Evolutionary conservation across 306 rosid species (phyloP).

Genomic region (Dryas alaskensis): DNA sequence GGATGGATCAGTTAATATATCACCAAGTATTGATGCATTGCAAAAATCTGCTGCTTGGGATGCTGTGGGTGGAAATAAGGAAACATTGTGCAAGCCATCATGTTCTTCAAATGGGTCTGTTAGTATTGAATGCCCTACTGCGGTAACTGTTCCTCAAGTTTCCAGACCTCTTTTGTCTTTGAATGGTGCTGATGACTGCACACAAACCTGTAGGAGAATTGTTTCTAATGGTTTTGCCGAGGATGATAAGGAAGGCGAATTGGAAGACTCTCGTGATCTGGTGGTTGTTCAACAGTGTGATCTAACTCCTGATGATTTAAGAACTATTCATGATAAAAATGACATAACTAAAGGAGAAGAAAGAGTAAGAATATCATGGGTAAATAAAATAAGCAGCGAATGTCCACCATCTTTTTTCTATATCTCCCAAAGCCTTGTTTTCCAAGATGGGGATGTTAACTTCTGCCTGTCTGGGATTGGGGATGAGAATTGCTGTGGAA

Average conservation of each 20-base stretch:
- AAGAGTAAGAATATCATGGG: slow-evolving; percentile 65
- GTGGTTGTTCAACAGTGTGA: slow-evolving; percentile 42
- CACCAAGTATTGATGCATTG: slow-evolving; percentile 40
- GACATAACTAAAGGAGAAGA: slow-evolving; percentile 91
- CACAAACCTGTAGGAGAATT: slow-evolving; percentile 27
- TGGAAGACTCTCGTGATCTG: slow-evolving; percentile 30
- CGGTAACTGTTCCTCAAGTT: slow-evolving; percentile 29
- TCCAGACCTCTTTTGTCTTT: slow-evolving; percentile 18
- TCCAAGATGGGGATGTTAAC: slow-evolving; percentile 55
- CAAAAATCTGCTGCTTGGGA: slow-evolving; percentile 36
- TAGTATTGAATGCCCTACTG: slow-evolving; percentile 27
- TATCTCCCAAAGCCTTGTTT: slow-evolving; percentile 52
- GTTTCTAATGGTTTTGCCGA: slow-evolving; percentile 31
- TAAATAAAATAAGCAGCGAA: slow-evolving; percentile 47
- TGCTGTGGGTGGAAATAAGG: slow-evolving; percentile 36
- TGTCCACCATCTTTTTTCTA: slow-evolving; percentile 61
- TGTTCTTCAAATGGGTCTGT: slow-evolving; percentile 39
- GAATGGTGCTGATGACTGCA: slow-evolving; percentile 31
- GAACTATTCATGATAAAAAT: slow-evolving; percentile 39
- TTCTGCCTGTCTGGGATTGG: slow-evolving; percentile 62
- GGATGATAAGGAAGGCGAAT: slow-evolving; percentile 31
- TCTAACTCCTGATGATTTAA: slow-evolving; percentile 38
- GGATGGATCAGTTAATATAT: slow-evolving; percentile 48
- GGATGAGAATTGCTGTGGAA: slow-evolving; percentile 60
- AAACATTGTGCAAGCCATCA: slow-evolving; percentile 26